Conservation (phyloP, 2,329 filamentous ascomycete genomes). For the Aspergillus sojae region DNA sequence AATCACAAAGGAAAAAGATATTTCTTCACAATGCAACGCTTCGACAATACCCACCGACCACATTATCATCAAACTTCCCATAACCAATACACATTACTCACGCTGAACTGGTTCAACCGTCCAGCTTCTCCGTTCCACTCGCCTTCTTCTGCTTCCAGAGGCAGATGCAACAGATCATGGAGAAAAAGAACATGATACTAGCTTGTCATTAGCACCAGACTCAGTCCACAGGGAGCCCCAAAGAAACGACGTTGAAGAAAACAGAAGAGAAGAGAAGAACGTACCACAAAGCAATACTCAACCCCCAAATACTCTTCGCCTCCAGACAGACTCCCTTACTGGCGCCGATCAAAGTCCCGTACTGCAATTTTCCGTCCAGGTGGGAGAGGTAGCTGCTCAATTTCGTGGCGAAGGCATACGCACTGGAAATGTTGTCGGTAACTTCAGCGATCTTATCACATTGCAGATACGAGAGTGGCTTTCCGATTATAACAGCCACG, state of each 20-base stretch:
- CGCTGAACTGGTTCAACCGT: conserved; percentile 11
- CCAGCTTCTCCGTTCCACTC: conserved; percentile 25
- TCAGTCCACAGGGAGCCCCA: background rate
- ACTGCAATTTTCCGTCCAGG: conserved; percentile 52
- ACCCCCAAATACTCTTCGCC: conserved; percentile 85
- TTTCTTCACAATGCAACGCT: background rate
- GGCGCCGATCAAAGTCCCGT: conserved; percentile 61
- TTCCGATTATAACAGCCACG: conserved; percentile 75
- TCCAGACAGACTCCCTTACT: conserved; percentile 72
- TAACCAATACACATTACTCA: background rate
- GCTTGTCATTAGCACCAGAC: conserved; percentile 11
- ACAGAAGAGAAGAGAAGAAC: conserved; percentile 27
- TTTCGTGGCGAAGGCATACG: conserved; percentile 57
- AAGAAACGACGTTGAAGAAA: background rate
- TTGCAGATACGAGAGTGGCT: conserved; percentile 75
- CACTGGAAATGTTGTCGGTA: conserved; percentile 50
- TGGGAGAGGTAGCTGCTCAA: conserved; percentile 56
- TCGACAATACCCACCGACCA: background rate
- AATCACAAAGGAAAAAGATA: background rate
- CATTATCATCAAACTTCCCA: background rate
- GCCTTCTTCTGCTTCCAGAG: conserved; percentile 64
- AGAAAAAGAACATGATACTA: conserved; percentile 69
- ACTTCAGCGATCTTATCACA: conserved; percentile 62
- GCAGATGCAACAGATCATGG: conserved; percentile 59
- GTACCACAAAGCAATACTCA: conserved; percentile 75